phyloP scores from a whole-genome alignment of 176 grass and related monocot species.

The Zea luxurians region DNA sequence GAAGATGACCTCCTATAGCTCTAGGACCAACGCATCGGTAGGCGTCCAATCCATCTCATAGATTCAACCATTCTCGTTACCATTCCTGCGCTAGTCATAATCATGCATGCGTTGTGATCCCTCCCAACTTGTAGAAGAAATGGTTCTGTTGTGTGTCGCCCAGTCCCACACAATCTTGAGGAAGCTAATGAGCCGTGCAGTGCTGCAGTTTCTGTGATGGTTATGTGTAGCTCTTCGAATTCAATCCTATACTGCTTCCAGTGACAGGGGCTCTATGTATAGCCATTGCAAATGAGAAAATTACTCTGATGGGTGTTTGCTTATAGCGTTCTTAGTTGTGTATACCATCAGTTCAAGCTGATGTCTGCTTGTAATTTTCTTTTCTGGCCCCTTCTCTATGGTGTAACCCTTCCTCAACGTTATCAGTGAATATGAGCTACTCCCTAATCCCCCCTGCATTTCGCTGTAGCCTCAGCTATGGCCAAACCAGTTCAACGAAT shows the following conservation, averaged over 20 bases:
- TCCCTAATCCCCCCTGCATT: not conserved
- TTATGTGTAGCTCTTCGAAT: not conserved
- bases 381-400: not conserved
- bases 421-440: conserved; percentile 1
- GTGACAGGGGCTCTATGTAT: conserved; percentile 1
- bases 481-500: not conserved
- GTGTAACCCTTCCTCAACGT: conserved; percentile 30
- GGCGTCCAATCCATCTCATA: not conserved
- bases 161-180: conserved; percentile 73
- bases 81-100: not conserved
- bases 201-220: conserved; percentile 35
- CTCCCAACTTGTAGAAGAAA: conserved; percentile 63
- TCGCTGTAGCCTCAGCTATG: too few species aligned
- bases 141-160: conserved; percentile 87
- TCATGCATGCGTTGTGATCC: not conserved
- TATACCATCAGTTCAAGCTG: conserved; percentile 18
- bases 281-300: conserved; percentile 18
- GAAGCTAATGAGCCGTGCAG: conserved; percentile 14
- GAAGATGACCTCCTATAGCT: conserved; percentile 36
- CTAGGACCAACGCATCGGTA: conserved; percentile 59
- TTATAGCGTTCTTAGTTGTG: conserved; percentile 16
- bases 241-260: not conserved
- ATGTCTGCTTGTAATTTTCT: conserved; percentile 32
- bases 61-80: too few species aligned
- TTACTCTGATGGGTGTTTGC: conserved; percentile 30